Evolutionary conservation across 352 stramenopile genomes (phyloP), one percentile per base, ranked within the genome.

Genomic region (Globisporangium perplexum): DNA sequence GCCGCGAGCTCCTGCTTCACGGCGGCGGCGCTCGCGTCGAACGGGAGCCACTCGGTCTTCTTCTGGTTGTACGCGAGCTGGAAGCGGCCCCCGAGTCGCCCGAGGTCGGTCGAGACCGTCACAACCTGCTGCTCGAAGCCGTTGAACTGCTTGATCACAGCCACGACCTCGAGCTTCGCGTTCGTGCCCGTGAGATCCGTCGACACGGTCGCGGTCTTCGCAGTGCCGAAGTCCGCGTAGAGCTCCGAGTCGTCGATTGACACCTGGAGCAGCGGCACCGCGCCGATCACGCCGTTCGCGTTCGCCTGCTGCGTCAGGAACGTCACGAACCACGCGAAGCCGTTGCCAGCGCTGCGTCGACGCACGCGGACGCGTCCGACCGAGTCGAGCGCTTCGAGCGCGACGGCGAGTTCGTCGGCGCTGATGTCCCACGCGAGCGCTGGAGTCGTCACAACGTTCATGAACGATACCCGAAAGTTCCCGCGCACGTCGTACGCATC

Each of bases 101-200:
- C 83, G 4, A 62, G 59, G 20, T 75, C 83, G 1, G 86, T 81
- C 2, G 67, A 71, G 14, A 98, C 68, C 4, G 68, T 85, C 3
- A 98, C 60, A 7, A 76, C 79, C 54, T 98, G 95, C 59, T 98
- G 87, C 33, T 97, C 93, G 51, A 84, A 98, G 6, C 96, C 95
- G 20, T 95, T 90, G 62, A 92, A 96, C 11, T 79, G 86, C 18
- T 86, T 66, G 6, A 98, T 84, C 35, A 95, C 71, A 2, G 88
- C 91, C 7, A 71, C 68, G 18, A 92, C 75, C 12, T 81, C 69
- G 12, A 98, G 46, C 45, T 72, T 75, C 4, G 80, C 88, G 47
- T 74, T 79, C 8, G 83, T 96, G 11, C 91, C 92, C 14, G 56
- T 82, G 18, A 98, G 53, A 1, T 75, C 66, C 1, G 63, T 82